Conservation (phyloP, 805 yeast species). For the Teunomyces kruisii region DNA sequence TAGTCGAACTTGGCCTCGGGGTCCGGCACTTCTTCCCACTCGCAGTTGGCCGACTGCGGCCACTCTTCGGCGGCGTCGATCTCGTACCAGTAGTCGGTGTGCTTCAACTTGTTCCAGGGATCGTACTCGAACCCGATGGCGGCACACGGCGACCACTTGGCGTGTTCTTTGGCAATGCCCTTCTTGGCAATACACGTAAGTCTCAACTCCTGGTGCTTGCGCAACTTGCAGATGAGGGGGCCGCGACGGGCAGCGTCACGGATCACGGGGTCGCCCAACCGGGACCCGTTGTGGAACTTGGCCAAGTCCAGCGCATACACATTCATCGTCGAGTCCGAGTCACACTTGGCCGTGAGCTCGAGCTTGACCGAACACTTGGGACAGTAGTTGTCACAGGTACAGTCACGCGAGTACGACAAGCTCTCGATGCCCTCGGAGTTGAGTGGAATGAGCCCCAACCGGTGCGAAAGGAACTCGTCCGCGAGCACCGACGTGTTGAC, state of each 20-base stretch:
- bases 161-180: constrained; percentile 96
- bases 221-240: constrained; percentile 84
- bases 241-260: constrained; percentile 78
- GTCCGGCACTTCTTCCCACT: constrained; percentile 94
- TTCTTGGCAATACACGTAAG: constrained; percentile 94
- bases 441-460: constrained; percentile 90
- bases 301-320: constrained; percentile 80
- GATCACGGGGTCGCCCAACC: constrained; percentile 82
- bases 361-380: constrained; percentile 90
- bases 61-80: constrained; percentile 85
- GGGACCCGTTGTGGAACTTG: constrained; percentile 44
- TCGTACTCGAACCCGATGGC: constrained; percentile 97
- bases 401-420: constrained; percentile 86
- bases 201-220: constrained; percentile 88
- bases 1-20: constrained; percentile 86
- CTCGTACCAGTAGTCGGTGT: constrained; percentile 96
- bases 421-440: constrained; percentile 81
- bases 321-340: constrained; percentile 81
- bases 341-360: constrained; percentile 84
- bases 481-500: constrained; percentile 92
- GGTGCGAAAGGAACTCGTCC: constrained; percentile 93
- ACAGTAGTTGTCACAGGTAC: constrained; percentile 98
- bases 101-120: constrained; percentile 97
- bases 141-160: constrained; percentile 97
- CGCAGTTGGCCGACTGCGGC: constrained; percentile 87